These are phyloP conservation scores for Digitaria exilis DNA, from an alignment of 202 grass and related monocot genomes.

Conservation along the genomic window DNA sequence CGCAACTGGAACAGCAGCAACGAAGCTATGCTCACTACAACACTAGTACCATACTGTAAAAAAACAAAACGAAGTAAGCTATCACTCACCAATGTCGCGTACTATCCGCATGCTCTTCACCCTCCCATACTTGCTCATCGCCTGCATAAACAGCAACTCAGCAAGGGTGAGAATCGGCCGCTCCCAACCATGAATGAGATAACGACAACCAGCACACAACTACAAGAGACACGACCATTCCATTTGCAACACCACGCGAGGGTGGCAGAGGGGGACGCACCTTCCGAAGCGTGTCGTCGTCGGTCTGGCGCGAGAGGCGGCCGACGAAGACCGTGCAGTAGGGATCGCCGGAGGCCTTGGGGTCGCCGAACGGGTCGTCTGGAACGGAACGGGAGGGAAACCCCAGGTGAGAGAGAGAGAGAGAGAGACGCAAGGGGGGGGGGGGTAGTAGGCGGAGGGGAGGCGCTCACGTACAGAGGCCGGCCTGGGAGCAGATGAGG, in stretches of 20 bases:
- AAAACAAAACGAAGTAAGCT: constrained; percentile 2
- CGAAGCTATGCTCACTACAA: neutral
- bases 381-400: neutral
- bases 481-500: constrained; percentile 74
- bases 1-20: neutral
- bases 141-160: constrained; percentile 56
- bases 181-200: constrained; percentile 31
- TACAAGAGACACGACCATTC: neutral
- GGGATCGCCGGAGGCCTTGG: constrained; percentile 79
- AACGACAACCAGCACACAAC: neutral
- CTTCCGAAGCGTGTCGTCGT: constrained; percentile 73
- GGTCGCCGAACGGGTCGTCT: constrained; percentile 97
- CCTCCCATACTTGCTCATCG: constrained; percentile 80
- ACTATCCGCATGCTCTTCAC: constrained; percentile 85
- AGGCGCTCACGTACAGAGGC: constrained; percentile 66
- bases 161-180: neutral
- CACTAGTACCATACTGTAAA: neutral
- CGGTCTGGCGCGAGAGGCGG: constrained; percentile 68
- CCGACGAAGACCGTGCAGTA: constrained; percentile 87
- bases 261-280: constrained; percentile 15
- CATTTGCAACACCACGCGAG: neutral
- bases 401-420: neutral
- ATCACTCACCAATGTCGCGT: constrained; percentile 71
- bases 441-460: neutral
- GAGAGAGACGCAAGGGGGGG: neutral